Conservation (phyloP, 176 grass and related monocot species). For the Musa troglodytarum region DNA sequence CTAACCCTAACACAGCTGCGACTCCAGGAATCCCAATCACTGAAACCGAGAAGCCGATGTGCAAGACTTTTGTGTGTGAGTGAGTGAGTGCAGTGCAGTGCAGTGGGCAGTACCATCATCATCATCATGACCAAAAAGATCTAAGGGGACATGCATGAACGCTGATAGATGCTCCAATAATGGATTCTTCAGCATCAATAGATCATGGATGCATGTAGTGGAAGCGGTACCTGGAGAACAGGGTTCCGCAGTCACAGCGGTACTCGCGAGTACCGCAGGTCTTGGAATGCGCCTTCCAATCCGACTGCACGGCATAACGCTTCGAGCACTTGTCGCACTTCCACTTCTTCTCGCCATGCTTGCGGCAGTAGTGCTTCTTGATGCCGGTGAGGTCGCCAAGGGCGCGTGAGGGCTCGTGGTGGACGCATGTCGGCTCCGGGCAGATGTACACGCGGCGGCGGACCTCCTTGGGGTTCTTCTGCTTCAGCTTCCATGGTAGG, state of each 20-base stretch:
- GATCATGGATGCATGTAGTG: no score
- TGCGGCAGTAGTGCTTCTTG: constrained; percentile 24
- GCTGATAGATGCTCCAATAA: no score
- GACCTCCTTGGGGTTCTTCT: constrained; percentile 29
- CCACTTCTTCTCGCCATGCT: constrained; percentile 25
- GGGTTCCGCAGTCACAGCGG: constrained; percentile 26
- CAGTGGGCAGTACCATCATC: no score
- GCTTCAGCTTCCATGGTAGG: constrained; percentile 25
- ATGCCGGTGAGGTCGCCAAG: constrained; percentile 28
- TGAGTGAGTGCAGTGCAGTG: no score
- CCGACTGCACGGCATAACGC: constrained; percentile 23
- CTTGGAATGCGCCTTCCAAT: constrained; percentile 28
- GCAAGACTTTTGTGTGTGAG: no score
- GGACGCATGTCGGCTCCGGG: constrained; percentile 15
- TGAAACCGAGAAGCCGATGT: no score
- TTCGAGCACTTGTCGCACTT: constrained; percentile 26
- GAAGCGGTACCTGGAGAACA: constrained; percentile 17
- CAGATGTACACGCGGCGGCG: constrained; percentile 20
- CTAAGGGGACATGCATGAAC: no score
- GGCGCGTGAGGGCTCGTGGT: constrained; percentile 15
- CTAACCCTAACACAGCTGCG: constrained; percentile 7
- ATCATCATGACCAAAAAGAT: no score
- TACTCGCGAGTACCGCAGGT: constrained; percentile 26
- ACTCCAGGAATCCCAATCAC: no score
- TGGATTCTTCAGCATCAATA: no score